Evolutionary conservation across 2,329 filamentous ascomycete genomes (phyloP).

Genomic region (Aspergillus pseudonomiae): DNA sequence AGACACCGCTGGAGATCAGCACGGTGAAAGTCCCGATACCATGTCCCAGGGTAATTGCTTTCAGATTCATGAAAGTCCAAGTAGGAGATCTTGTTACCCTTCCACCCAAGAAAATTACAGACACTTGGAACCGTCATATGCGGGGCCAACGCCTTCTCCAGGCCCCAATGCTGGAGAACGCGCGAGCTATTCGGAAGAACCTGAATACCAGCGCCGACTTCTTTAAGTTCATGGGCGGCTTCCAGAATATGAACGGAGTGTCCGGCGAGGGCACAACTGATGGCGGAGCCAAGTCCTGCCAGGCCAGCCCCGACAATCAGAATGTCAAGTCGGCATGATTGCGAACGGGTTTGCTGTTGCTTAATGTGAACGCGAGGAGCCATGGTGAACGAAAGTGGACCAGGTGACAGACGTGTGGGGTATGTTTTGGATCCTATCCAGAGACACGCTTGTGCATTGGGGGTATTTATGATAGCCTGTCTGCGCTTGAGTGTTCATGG

Average conservation of each 20-base stretch:
- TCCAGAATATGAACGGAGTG: background rate
- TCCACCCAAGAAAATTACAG: slow-evolving; percentile 58
- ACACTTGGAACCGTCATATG: slow-evolving; percentile 47
- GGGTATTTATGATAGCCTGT: background rate
- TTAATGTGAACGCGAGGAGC: background rate
- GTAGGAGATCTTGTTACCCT: slow-evolving; percentile 52
- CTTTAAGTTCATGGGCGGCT: background rate
- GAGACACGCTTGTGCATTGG: background rate
- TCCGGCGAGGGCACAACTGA: background rate
- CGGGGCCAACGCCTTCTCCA: slow-evolving; percentile 45
- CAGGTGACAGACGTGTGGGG: background rate
- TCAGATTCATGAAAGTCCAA: slow-evolving; percentile 53
- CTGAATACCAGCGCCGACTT: background rate
- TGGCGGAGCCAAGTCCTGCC: slow-evolving; percentile 19
- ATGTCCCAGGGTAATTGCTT: slow-evolving; percentile 37
- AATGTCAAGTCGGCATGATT: slow-evolving; percentile 34
- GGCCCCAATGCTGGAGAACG: slow-evolving; percentile 37
- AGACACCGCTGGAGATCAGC: slow-evolving; percentile 55
- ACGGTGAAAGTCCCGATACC: slow-evolving; percentile 60
- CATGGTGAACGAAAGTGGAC: background rate
- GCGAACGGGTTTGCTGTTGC: background rate
- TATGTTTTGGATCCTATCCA: background rate
- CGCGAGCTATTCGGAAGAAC: background rate
- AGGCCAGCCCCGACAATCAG: slow-evolving; percentile 40
- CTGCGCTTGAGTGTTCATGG: background rate